phyloP scores from a whole-genome alignment of 768 basidiomycete species.

The Obba rivulosa region DNA sequence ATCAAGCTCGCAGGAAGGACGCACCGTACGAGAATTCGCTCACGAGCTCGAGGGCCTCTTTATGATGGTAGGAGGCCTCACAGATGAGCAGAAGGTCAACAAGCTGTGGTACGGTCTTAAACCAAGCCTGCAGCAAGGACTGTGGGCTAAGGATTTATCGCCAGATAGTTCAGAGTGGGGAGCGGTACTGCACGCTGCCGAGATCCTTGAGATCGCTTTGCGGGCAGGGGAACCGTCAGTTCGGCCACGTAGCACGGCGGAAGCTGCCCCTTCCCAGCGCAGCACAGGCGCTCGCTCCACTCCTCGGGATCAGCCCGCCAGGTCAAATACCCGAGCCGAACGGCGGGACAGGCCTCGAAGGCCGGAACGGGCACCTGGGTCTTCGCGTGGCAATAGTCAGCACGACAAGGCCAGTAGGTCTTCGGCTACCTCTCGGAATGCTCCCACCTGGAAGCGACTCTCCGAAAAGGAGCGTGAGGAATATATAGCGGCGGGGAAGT shows the following conservation, averaged over 20 bases:
- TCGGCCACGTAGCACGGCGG: too few relatives aligned
- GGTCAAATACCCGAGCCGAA: too few relatives aligned
- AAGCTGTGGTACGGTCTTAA: conserved; percentile 7
- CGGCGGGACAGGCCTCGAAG: too few relatives aligned
- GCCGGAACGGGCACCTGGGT: too few relatives aligned
- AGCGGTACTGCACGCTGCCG: neutral
- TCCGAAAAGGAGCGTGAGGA: neutral
- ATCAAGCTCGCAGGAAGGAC: neutral
- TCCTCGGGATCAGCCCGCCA: too few relatives aligned
- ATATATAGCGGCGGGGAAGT: neutral
- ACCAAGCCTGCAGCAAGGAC: neutral
- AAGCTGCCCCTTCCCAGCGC: too few relatives aligned
- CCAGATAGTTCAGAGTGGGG: neutral
- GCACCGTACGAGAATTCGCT: conserved; percentile 8
- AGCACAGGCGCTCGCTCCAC: too few relatives aligned
- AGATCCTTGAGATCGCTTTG: conserved; percentile 6
- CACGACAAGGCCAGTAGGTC: too few relatives aligned
- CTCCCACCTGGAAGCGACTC: neutral
- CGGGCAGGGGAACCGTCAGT: too few relatives aligned
- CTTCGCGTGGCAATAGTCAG: too few relatives aligned
- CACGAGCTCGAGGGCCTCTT: conserved; percentile 14
- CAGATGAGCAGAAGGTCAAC: conserved; percentile 1
- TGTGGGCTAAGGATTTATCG: conserved; percentile 1
- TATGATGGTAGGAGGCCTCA: conserved; percentile 6
- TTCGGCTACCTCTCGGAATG: neutral